Conservation (phyloP, 148 eudicot genomes). For the Agrostemma githago region DNA sequence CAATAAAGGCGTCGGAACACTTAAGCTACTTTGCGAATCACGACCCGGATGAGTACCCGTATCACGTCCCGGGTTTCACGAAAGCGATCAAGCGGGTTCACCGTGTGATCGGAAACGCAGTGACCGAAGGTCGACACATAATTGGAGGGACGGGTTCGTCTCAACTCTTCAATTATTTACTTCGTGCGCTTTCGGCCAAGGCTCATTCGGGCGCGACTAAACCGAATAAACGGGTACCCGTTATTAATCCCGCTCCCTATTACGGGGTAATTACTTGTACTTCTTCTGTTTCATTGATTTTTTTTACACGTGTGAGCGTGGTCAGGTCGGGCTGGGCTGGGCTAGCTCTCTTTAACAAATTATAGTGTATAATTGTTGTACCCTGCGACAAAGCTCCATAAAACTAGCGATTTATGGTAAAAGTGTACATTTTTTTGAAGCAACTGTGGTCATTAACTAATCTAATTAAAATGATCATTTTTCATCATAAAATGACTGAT, state of each 20-base stretch:
- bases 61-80: slow-evolving; percentile 48
- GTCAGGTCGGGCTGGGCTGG: no score
- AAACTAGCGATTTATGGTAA: no score
- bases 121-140: slow-evolving; percentile 32
- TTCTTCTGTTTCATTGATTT: not conserved
- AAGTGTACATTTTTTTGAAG: no score
- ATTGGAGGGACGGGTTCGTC: slow-evolving; percentile 66
- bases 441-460: no score
- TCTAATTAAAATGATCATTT: no score
- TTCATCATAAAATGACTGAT: no score
- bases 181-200: slow-evolving; percentile 42
- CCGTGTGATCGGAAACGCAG: slow-evolving; percentile 46
- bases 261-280: slow-evolving; percentile 38
- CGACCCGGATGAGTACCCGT: slow-evolving; percentile 35
- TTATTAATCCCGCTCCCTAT: slow-evolving; percentile 58
- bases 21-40: no score
- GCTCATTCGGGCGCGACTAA: slow-evolving; percentile 1
- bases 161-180: slow-evolving; percentile 49
- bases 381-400: no score
- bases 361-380: no score
- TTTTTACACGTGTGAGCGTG: no score
- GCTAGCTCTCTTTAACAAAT: no score
- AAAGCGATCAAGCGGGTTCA: slow-evolving; percentile 43
- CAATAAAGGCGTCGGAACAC: no score
- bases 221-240: slow-evolving; percentile 29